Base-by-base conservation (phyloP, 2,329 filamentous ascomycete species). In the Pseudohalonectria lignicola region DNA sequence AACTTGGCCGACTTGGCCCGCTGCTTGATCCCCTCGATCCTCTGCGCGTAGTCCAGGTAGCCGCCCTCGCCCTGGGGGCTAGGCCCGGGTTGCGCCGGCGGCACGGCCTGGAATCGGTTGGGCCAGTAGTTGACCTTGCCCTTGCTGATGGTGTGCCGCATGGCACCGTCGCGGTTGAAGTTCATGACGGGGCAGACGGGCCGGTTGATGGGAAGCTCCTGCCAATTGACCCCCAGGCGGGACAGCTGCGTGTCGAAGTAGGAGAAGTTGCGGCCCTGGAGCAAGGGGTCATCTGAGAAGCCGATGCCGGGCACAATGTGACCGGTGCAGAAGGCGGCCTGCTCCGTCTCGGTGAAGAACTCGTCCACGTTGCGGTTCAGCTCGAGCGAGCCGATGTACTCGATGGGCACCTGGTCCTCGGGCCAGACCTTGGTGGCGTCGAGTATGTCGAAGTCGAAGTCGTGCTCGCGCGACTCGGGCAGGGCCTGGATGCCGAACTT, bases 401-500 rank as follows among this genome's bases (percentile, higher is more conserved):
- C 72, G 16, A 90, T 68, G 0, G 85, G 85, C 0, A 87, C 64
- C 0, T 78, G 59, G 11, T 90, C 81, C 52, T 92, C 82, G 0
- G 85, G 86, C 84, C 85, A 92, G 19, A 90, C 59, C 62, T 93
- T 92, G 28, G 86, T 93, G 1, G 85, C 79, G 47, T 93, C 86
- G 2, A 93, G 71, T 21, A 90, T 80, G 49, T 92, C 86, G 43
- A 92, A 90, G 6, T 90, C 85, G 43, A 90, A 93, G 13, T 84
- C 74, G 44, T 90, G 67, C 53, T 85, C 74, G 35, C 78, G 70
- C 8, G 68, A 69, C 45, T 90, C 84, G 0, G 80, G 73, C 17
- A 92, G 72, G 4, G 79, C 67, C 51, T 93, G 86, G n/a, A 93
- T 78, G 31, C 82, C 83, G 42, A 92, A 85, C 51, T 82, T 81